Conservation (phyloP, 257 asterid genomes). For the Solanum dulcamara region DNA sequence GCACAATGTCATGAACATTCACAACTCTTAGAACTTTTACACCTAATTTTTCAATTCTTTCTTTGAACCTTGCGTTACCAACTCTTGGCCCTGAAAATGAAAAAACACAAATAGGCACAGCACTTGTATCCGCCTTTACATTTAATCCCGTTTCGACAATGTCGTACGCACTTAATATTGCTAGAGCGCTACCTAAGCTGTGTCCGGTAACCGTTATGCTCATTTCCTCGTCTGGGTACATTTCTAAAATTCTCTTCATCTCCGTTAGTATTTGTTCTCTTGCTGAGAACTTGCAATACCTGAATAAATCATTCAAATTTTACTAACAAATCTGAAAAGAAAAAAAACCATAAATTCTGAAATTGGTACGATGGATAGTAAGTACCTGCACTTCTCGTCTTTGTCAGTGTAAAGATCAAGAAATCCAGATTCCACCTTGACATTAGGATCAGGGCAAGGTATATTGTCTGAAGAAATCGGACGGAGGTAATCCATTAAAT, state of each 20-base stretch:
- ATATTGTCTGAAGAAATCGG: slow-evolving; percentile 16
- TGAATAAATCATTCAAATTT: neutral
- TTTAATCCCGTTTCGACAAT: slow-evolving; percentile 22
- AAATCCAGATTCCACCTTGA: slow-evolving; percentile 34
- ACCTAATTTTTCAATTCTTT: slow-evolving; percentile 26
- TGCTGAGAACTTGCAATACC: slow-evolving; percentile 22
- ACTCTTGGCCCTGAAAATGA: slow-evolving; percentile 50
- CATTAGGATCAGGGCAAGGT: slow-evolving; percentile 23
- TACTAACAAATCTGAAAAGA: neutral
- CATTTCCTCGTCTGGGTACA: slow-evolving; percentile 18
- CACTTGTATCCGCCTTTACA: neutral
- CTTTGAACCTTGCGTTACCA: slow-evolving; percentile 35
- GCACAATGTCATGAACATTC: slow-evolving; percentile 37
- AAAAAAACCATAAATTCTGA: neutral
- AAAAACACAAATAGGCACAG: slow-evolving; percentile 20
- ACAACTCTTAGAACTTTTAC: slow-evolving; percentile 38
- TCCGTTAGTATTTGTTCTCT: slow-evolving; percentile 25
- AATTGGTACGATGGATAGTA: neutral
- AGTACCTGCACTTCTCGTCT: slow-evolving; percentile 9
- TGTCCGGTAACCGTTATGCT: slow-evolving; percentile 38
- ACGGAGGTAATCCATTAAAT: slow-evolving; percentile 22
- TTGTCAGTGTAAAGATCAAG: slow-evolving; percentile 32
- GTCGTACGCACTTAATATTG: slow-evolving; percentile 31
- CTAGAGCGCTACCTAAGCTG: slow-evolving; percentile 31
- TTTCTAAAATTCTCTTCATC: slow-evolving; percentile 17